phyloP scores from a whole-genome alignment of 371 early-diverging fungal genomes.

The Apophysomyces sp. region DNA sequence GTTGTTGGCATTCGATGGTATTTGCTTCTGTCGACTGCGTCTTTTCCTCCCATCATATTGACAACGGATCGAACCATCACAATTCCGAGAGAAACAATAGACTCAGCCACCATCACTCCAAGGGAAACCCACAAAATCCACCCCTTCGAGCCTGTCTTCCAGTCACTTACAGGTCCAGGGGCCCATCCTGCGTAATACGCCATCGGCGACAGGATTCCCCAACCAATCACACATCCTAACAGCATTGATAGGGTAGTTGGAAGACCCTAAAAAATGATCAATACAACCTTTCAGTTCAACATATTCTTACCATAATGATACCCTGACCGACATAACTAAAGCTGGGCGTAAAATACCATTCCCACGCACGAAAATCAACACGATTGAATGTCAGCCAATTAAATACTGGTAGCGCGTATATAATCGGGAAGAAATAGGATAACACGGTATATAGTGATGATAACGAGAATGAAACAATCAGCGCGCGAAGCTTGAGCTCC shows the following conservation, averaged over 20 bases:
- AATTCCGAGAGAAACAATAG: slow-evolving; percentile 62
- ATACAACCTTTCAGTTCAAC: background rate
- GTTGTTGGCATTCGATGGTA: background rate
- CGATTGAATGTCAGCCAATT: slow-evolving; percentile 54
- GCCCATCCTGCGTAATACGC: slow-evolving; percentile 75
- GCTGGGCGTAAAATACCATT: slow-evolving; percentile 79
- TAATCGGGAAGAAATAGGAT: slow-evolving; percentile 62
- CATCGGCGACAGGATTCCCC: slow-evolving; percentile 78
- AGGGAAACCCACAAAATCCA: slow-evolving; percentile 89
- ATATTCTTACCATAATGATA: slow-evolving; percentile 66
- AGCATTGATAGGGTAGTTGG: slow-evolving; percentile 76
- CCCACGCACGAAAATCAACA: slow-evolving; percentile 55
- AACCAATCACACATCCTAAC: slow-evolving; percentile 73
- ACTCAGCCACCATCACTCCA: slow-evolving; percentile 82
- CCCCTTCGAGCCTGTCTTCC: slow-evolving; percentile 72
- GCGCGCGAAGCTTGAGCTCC: slow-evolving; percentile 55
- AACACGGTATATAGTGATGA: slow-evolving; percentile 68
- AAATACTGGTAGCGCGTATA: slow-evolving; percentile 65
- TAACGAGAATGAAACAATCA: slow-evolving; percentile 55
- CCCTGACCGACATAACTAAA: slow-evolving; percentile 83
- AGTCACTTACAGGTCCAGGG: slow-evolving; percentile 69
- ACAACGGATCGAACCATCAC: slow-evolving; percentile 44
- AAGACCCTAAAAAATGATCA: slow-evolving; percentile 43
- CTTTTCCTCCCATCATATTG: background rate
- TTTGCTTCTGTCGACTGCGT: background rate